These are phyloP conservation scores for Tricholoma furcatifolium DNA, from an alignment of 768 basidiomycete species.

Conservation along the genomic window DNA sequence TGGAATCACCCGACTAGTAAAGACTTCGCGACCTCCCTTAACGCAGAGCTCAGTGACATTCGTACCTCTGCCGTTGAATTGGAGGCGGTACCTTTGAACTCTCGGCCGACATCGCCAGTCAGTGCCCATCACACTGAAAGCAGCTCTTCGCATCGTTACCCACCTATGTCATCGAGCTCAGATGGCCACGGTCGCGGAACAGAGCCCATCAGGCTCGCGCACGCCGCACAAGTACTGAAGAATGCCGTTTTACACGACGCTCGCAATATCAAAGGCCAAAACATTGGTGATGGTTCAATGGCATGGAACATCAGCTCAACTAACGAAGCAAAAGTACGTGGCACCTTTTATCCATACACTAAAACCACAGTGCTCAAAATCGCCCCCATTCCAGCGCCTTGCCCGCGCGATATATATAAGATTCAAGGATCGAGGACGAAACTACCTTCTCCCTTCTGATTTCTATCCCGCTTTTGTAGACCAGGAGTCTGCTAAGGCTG, in stretches of 20 bases:
- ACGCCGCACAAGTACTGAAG: conserved; percentile 65
- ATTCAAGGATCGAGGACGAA: conserved; percentile 55
- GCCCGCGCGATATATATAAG: conserved; percentile 65
- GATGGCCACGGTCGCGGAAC: conserved; percentile 9
- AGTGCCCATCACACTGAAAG: conserved; percentile 14
- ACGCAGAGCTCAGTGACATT: neutral
- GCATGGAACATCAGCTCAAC: conserved; percentile 55
- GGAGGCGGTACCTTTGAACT: conserved; percentile 5
- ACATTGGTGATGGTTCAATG: conserved; percentile 39
- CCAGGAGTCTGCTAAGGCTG: conserved; percentile 54
- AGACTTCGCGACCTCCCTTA: neutral
- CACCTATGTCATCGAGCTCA: conserved; percentile 27
- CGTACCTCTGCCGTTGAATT: conserved; percentile 3
- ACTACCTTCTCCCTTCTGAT: conserved; percentile 64
- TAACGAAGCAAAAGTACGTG: conserved; percentile 63
- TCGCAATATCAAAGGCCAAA: conserved; percentile 59
- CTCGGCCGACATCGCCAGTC: conserved; percentile 10
- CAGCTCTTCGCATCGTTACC: conserved; percentile 36
- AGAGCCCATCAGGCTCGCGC: conserved; percentile 44
- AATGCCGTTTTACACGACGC: conserved; percentile 76
- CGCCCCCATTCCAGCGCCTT: conserved; percentile 44
- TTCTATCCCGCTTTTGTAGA: conserved; percentile 68
- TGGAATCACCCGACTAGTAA: conserved; percentile 3
- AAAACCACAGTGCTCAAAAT: neutral
- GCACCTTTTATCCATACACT: neutral